Percentiles rank a stretch among this genome's conserved stretches.
phyloP scores from a whole-genome alignment of 192 early-diverging fungal species.

The Linnemannia zychae region DNA sequence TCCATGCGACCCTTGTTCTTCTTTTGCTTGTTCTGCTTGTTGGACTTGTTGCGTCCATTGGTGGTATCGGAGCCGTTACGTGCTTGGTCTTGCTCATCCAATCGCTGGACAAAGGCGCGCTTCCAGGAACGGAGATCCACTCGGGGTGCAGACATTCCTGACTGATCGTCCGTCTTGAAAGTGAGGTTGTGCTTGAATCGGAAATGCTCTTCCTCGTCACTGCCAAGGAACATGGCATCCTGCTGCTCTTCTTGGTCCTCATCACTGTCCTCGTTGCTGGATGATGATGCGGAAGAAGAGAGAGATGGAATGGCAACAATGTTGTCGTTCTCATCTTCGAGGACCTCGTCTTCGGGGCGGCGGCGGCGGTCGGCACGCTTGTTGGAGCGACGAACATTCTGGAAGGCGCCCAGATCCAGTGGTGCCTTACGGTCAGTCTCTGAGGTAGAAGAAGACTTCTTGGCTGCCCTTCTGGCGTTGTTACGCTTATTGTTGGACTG shows the following conservation, averaged over 20 bases:
- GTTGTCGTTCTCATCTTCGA: not conserved
- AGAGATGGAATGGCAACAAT: not conserved
- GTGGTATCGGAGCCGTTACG: not conserved
- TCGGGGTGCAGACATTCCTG: not conserved
- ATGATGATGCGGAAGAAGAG: slow-evolving; percentile 8
- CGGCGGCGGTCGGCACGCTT: slow-evolving; percentile 34
- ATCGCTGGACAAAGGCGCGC: slow-evolving; percentile 26
- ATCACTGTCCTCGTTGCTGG: not conserved
- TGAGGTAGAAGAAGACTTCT: not conserved
- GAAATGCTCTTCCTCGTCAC: slow-evolving; percentile 29
- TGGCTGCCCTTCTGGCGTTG: slow-evolving; percentile 1
- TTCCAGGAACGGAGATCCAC: slow-evolving; percentile 25
- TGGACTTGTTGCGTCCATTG: not conserved
- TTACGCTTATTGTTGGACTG: not conserved
- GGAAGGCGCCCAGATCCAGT: not conserved
- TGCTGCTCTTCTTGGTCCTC: not conserved
- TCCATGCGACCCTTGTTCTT: slow-evolving; percentile 2
- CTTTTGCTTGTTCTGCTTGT: slow-evolving; percentile 1
- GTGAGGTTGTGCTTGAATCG: slow-evolving; percentile 52
- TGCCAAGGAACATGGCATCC: not conserved
- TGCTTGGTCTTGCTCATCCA: slow-evolving; percentile 28
- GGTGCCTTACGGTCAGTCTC: not conserved
- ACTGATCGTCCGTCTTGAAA: slow-evolving; percentile 33
- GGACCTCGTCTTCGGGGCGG: slow-evolving; percentile 15
- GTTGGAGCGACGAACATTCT: slow-evolving; percentile 22